Conservation (phyloP, 2,329 filamentous ascomycete species). For the Botrytis galanthina region DNA sequence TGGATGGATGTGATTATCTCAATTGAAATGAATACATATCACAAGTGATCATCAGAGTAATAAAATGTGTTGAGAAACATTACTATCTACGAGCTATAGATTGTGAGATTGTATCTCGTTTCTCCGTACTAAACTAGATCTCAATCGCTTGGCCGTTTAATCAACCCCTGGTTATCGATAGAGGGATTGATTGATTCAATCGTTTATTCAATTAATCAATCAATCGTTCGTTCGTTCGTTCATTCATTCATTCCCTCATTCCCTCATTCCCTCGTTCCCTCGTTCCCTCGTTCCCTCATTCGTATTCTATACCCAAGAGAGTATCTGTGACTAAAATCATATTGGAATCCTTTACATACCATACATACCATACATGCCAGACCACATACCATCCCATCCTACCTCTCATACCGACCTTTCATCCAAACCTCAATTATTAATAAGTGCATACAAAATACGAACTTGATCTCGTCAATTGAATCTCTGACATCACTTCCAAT, state of each 20-base stretch:
- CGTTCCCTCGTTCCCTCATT: no score
- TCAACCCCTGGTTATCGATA: background rate
- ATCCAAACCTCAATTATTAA: background rate
- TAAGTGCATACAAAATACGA: background rate
- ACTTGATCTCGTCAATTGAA: background rate
- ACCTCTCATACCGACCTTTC: background rate
- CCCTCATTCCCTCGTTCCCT: background rate
- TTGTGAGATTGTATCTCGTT: background rate
- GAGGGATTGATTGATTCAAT: background rate
- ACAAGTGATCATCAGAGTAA: background rate
- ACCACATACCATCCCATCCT: no score
- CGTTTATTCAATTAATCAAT: background rate
- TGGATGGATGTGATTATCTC: background rate
- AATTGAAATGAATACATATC: background rate
- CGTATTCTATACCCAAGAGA: background rate
- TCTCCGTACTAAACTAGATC: background rate
- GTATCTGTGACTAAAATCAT: background rate
- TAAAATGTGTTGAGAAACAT: background rate
- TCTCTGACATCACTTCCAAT: background rate
- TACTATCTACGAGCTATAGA: background rate
- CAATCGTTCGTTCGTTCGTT: background rate
- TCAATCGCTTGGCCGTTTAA: background rate
- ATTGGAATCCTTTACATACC: background rate
- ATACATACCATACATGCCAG: no score
- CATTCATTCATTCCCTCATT: background rate